Evolutionary conservation across 139 green algal species (phyloP), one percentile per base, ranked within the genome.

Genomic region (Micromonas pusilla): DNA sequence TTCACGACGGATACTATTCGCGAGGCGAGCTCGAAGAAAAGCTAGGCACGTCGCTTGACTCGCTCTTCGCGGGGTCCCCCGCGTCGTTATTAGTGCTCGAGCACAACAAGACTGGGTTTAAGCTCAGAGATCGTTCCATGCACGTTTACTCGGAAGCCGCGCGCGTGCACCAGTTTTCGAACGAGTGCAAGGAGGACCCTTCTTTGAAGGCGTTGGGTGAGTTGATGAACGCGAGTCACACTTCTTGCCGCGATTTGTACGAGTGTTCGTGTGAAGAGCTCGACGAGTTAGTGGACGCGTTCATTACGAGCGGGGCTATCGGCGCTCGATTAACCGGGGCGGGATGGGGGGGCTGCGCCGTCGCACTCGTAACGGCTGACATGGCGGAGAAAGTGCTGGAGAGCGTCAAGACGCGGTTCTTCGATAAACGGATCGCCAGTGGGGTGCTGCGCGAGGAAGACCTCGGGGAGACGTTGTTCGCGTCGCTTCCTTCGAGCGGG

Each of bases 281-380:
- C 64, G 92, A 98, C 52, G 70, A 86, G 71, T 83, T 99, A 70
- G 89, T 96, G 67, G 81, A 57, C 13, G 60, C 84, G 6, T 86
- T 84, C 70, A 89, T 84, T 57, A 76, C 37, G 0, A 79, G 83
- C 1, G 93, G 93, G 6, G 93, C 93, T 1, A 74, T 96, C 25
- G 93, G 91, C 6, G 80, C 87, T 4, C 85, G 93, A 5, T 87
- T 98, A 20, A 98, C 93, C 16, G 90, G 90, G 54, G 94, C 94
- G 2, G 94, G 94, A 19, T 98, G 94, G 94, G 94, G 94, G 64
- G 94, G 94, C 52, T 97, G 94, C 82, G 91, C 87, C 9, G 94
- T 98, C 45, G 92, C 88, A 21, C 86, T 97, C 28, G 67, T 85
- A 6, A 28, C 26, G 3, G 39, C 20, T 20, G 53, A 81, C 3